Percentiles rank a stretch among this genome's conserved stretches.
phyloP scores from a whole-genome alignment of 208 protist species.

The Leishmania amazonensis region DNA sequence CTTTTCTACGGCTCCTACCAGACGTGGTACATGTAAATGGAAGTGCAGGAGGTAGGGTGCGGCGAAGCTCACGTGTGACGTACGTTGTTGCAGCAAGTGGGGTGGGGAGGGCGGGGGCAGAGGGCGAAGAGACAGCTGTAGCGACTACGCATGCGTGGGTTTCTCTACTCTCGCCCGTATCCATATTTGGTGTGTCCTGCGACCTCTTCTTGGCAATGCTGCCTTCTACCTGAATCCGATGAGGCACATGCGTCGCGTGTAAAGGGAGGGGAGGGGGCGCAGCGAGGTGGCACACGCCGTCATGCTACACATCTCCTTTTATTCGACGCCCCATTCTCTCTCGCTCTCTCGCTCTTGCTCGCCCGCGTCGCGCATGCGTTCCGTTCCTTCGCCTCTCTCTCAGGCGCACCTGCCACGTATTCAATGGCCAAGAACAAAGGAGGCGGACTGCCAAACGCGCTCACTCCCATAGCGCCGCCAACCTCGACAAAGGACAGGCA shows the following conservation, averaged over 20 bases:
- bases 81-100: background rate
- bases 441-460: too few relatives aligned
- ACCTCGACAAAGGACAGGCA: background rate
- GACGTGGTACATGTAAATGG: conserved; percentile 47
- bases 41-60: background rate
- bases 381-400: background rate
- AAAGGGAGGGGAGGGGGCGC: background rate
- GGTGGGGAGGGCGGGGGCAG: too few relatives aligned
- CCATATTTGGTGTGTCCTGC: background rate
- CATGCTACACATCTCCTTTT: background rate
- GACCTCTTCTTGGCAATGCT: background rate
- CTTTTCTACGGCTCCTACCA: conserved; percentile 48
- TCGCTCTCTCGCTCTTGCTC: background rate
- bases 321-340: background rate
- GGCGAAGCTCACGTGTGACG: background rate
- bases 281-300: background rate
- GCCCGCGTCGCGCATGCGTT: background rate
- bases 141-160: background rate
- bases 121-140: background rate
- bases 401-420: background rate
- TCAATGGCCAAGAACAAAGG: too few relatives aligned
- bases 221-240: background rate
- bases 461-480: background rate
- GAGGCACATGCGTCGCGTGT: background rate
- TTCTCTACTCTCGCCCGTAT: background rate